Base-by-base conservation (phyloP, 805 yeast genomes). In the Yamadazyma philogaea region DNA sequence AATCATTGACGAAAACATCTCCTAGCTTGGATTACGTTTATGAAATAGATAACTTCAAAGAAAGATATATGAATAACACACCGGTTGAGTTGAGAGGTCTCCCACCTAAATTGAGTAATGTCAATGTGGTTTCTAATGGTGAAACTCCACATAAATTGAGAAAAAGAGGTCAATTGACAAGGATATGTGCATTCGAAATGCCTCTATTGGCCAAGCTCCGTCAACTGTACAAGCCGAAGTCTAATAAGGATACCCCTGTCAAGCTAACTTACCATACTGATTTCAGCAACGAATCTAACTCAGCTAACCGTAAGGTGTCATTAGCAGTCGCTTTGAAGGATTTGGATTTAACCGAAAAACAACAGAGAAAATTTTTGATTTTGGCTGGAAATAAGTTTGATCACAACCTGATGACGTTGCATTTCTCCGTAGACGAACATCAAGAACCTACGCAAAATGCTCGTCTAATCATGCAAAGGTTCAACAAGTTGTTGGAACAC, bases 181-280 rank as follows among this genome's bases (percentile, higher is more conserved):
- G 97, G 54, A 72, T 87, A 34, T 87, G 95, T 8, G 96, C 97
- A 0, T 91, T 84, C 65, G 98, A 91, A 60, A 75, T 91, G 72
- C 99, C 99, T 6, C 75, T 80, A 43, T 72, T 93, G 49, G 81
- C 82, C 32, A 81, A 87, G 61, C 85, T 74, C 59, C 82, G 91
- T 52, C 80, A 84, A 62, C 74, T 72, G 46, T 90, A 86, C 67
- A 60, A 56, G 26, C 82, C 82, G 16, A 70, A 70, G 11, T 51
- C 71, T 5, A 51, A 52, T 8, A 57, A 55, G 14, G 67, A 70
- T 20, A 61, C 71, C 7, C 88, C 89, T 4, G 68, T 89, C 31
- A 69, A 70, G 30, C 85, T 84, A 56, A 78, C 81, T 52, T 90
- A 82, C 67, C 57, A 57, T 27, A 79, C 86, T 14, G 80, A 84